A percentile compares a stretch with the other conserved stretches of the same genome.
phyloP scores from a whole-genome alignment of 2,329 filamentous ascomycete species.

The Aureobasidium pullulans region DNA sequence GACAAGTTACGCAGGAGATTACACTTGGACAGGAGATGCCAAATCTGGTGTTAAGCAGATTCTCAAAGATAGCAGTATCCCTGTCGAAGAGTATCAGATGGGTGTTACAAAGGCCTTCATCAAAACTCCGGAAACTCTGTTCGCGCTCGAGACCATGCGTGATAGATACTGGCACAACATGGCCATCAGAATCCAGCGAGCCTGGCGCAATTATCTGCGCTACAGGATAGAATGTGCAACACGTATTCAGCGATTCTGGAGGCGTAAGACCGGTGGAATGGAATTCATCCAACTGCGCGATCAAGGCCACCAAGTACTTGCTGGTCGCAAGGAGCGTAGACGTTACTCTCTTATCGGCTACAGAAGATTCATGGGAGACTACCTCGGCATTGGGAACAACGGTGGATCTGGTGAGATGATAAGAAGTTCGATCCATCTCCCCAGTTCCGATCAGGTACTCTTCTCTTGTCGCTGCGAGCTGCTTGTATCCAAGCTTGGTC shows the following conservation, averaged over 20 bases:
- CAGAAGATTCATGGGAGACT: conserved; percentile 88
- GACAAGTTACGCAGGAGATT: conserved; percentile 93
- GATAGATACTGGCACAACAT: conserved; percentile 99
- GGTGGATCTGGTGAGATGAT: conserved; percentile 76
- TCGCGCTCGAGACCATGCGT: conserved; percentile 94
- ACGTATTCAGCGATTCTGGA: conserved; percentile 91
- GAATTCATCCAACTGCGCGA: conserved; percentile 86
- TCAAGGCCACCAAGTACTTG: conserved; percentile 73
- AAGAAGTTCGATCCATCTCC: conserved; percentile 63
- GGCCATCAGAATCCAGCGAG: conserved; percentile 93
- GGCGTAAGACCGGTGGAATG: conserved; percentile 82
- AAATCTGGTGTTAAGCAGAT: conserved; percentile 87
- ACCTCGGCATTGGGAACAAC: conserved; percentile 76
- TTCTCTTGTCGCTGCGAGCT: conserved; percentile 91
- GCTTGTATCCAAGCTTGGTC: conserved; percentile 88
- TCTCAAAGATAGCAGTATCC: conserved; percentile 91
- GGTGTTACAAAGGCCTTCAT: conserved; percentile 96
- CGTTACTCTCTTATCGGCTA: conserved; percentile 88
- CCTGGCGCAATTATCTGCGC: conserved; percentile 92
- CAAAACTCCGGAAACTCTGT: conserved; percentile 94
- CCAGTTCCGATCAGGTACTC: conserved; percentile 62
- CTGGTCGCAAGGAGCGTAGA: conserved; percentile 80
- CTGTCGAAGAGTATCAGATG: conserved; percentile 92
- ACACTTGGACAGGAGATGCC: conserved; percentile 86
- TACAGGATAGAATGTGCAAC: conserved; percentile 90